Percentiles rank a stretch among this genome's conserved stretches.
These are phyloP conservation scores for Paecilomyces sp. DNA, from an alignment of 2,329 filamentous ascomycete species.

Conservation along the genomic window DNA sequence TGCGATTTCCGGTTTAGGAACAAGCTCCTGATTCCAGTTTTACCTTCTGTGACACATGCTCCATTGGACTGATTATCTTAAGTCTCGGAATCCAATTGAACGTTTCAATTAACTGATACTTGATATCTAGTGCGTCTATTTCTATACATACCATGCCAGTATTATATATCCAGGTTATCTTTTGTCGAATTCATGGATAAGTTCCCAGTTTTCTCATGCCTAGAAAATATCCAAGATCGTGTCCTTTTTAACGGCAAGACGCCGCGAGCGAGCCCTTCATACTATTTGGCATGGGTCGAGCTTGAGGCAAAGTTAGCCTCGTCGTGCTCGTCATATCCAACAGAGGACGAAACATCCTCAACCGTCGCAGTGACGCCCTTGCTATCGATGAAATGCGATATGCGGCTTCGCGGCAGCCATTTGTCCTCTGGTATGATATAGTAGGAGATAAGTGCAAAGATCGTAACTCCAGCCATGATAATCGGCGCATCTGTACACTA, in stretches of 20 bases:
- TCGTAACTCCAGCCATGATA: slow-evolving; percentile 45
- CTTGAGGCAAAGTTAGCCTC: not conserved
- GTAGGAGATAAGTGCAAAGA: slow-evolving; percentile 43
- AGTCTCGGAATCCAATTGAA: not conserved
- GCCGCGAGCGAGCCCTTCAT: not conserved
- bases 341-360: not conserved
- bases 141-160: not conserved
- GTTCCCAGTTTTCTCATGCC: not conserved
- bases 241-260: not conserved
- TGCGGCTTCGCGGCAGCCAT: slow-evolving; percentile 41
- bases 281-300: not conserved
- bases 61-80: not conserved
- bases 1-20: too few species aligned
- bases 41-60: too few species aligned
- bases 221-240: not conserved
- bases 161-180: not conserved
- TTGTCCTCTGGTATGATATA: slow-evolving; percentile 41
- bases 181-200: not conserved
- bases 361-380: slow-evolving; percentile 16
- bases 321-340: not conserved
- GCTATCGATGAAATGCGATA: slow-evolving; percentile 36
- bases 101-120: not conserved
- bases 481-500: slow-evolving; percentile 38
- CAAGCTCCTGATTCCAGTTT: too few species aligned
- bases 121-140: not conserved